A percentile compares a stretch with the other conserved stretches of the same genome.
Evolutionary conservation across 495 filamentous ascomycete genomes (phyloP).

Genomic region (Amphirosellinia nigrospora): DNA sequence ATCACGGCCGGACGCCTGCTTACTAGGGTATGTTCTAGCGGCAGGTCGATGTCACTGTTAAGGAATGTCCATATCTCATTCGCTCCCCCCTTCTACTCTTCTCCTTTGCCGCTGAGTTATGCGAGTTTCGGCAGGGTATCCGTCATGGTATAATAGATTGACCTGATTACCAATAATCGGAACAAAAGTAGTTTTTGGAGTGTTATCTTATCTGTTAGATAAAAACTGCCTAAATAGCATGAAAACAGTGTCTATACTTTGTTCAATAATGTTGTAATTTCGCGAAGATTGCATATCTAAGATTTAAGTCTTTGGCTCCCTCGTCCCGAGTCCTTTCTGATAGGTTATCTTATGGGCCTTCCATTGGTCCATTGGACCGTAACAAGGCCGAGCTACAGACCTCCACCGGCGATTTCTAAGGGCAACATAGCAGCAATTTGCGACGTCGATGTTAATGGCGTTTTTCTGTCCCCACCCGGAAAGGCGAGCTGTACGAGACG

Average conservation of each 20-base stretch:
- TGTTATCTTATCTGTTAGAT: background rate
- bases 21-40: background rate
- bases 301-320: background rate
- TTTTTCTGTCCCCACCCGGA: background rate
- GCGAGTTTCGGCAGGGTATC: background rate
- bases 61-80: background rate
- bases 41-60: background rate
- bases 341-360: too few species aligned
- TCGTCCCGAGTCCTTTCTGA: too few species aligned
- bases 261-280: background rate
- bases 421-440: background rate
- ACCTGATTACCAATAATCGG: background rate
- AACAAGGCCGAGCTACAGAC: background rate
- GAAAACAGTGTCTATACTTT: too few species aligned
- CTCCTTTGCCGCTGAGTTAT: background rate
- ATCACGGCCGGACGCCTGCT: background rate
- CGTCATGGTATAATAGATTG: background rate
- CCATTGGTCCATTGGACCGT: too few species aligned
- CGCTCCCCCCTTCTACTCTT: background rate
- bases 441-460: background rate
- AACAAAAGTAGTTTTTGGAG: background rate
- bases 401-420: background rate
- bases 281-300: background rate
- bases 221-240: background rate
- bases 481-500: background rate